These are phyloP conservation scores for Gentiana macrophylla DNA, from an alignment of 257 asterid genomes.

Conservation along the genomic window DNA sequence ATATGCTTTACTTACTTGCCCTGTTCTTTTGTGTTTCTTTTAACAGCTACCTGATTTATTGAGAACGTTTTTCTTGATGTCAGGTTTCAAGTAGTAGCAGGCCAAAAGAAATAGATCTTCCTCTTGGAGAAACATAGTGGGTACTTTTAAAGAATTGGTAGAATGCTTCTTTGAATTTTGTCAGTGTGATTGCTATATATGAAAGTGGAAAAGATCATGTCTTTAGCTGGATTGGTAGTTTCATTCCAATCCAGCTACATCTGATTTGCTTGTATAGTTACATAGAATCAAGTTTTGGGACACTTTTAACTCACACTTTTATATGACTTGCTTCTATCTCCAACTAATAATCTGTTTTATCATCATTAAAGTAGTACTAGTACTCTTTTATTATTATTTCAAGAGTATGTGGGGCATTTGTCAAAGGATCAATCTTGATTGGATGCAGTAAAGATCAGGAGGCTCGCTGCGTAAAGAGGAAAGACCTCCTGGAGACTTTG, in stretches of 20 bases:
- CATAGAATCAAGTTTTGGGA: not conserved
- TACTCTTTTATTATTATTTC: not conserved
- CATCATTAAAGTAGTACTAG: too few relatives aligned
- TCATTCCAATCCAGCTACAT: not conserved
- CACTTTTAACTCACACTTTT: not conserved
- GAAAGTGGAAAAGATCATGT: too few relatives aligned
- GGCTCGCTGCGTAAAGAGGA: constrained; percentile 52
- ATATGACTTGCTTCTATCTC: too few relatives aligned
- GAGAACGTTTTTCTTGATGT: not conserved
- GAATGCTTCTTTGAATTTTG: too few relatives aligned
- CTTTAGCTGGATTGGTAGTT: too few relatives aligned
- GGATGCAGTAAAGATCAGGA: constrained; percentile 35
- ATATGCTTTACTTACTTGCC: too few relatives aligned
- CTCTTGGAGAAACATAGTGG: constrained; percentile 23
- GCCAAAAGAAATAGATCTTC: constrained; percentile 14
- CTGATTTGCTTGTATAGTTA: not conserved
- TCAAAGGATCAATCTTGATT: constrained; percentile 1
- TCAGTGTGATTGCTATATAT: too few relatives aligned
- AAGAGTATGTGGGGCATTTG: not conserved
- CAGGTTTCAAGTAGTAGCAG: constrained; percentile 24
- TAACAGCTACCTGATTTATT: too few relatives aligned
- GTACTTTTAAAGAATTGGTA: constrained; percentile 9
- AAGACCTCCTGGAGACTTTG: constrained; percentile 45
- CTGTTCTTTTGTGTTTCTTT: too few relatives aligned
- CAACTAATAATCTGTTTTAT: too few relatives aligned